These are phyloP conservation scores for Psilocybe tampanensis DNA, from an alignment of 768 basidiomycete genomes.

Conservation along the genomic window DNA sequence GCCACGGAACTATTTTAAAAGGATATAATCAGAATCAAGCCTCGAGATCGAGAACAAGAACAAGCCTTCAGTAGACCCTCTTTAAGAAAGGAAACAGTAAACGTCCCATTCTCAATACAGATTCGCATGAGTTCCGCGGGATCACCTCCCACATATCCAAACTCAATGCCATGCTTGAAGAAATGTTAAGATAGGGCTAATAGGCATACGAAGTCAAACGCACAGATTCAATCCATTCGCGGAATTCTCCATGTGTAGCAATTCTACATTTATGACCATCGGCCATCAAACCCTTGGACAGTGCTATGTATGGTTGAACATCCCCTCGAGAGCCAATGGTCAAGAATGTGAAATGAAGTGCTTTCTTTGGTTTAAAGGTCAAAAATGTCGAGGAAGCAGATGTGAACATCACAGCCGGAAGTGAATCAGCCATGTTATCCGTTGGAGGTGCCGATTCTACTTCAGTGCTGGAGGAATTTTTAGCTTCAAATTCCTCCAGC, in stretches of 20 bases:
- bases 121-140: slow-evolving; percentile 98
- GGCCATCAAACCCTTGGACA: slow-evolving; percentile 87
- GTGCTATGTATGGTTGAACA: slow-evolving; percentile 96
- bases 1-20: slow-evolving; percentile 76
- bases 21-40: slow-evolving; percentile 3
- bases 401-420: slow-evolving; percentile 95
- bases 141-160: slow-evolving; percentile 92
- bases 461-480: slow-evolving; percentile 37
- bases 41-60: not conserved
- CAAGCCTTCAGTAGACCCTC: slow-evolving; percentile 84
- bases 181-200: not conserved
- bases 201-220: slow-evolving; percentile 31
- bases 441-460: slow-evolving; percentile 47
- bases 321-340: slow-evolving; percentile 97
- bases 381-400: slow-evolving; percentile 95
- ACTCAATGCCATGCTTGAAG: slow-evolving; percentile 91
- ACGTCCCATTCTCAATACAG: slow-evolving; percentile 97
- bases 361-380: slow-evolving; percentile 89
- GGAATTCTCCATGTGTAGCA: slow-evolving; percentile 94
- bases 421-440: slow-evolving; percentile 64
- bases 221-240: slow-evolving; percentile 93
- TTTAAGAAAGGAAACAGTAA: slow-evolving; percentile 92
- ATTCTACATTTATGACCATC: slow-evolving; percentile 91
- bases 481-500: slow-evolving; percentile 81
- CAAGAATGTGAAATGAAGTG: slow-evolving; percentile 89